These are phyloP conservation scores for Dichotomocladium elegans DNA, from an alignment of 371 early-diverging fungal genomes.

Conservation along the genomic window DNA sequence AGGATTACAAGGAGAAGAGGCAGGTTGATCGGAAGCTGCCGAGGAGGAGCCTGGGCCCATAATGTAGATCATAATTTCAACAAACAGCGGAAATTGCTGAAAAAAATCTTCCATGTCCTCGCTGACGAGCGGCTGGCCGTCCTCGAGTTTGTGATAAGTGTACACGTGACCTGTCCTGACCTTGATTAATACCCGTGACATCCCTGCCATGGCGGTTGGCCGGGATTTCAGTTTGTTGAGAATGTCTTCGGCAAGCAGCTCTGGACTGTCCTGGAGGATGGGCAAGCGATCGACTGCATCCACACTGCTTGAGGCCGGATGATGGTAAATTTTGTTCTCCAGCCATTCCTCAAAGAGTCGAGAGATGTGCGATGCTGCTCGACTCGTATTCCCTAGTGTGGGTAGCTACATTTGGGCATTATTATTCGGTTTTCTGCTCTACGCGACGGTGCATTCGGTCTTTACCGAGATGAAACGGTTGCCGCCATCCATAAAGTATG, in stretches of 20 bases:
- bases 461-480: constrained; percentile 22
- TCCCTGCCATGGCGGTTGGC: constrained; percentile 6
- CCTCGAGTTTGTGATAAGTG: constrained; percentile 20
- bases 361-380: constrained; percentile 20
- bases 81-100: constrained; percentile 32
- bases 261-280: constrained; percentile 26
- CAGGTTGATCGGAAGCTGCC: neutral
- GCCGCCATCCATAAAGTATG: constrained; percentile 35
- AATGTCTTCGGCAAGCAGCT: constrained; percentile 25
- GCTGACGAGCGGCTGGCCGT: constrained; percentile 23
- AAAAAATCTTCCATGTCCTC: constrained; percentile 33
- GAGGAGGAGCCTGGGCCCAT: constrained; percentile 1
- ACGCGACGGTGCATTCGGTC: neutral
- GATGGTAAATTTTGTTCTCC: constrained; percentile 17
- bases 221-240: constrained; percentile 14
- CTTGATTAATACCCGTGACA: constrained; percentile 15
- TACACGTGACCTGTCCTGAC: constrained; percentile 28
- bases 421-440: neutral
- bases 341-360: constrained; percentile 35
- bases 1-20: neutral
- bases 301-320: constrained; percentile 2
- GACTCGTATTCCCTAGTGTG: constrained; percentile 21
- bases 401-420: constrained; percentile 20
- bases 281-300: constrained; percentile 9
- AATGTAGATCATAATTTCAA: constrained; percentile 21